Conservation (phyloP, 331 rosid species). For the Dryas integrifolia region DNA sequence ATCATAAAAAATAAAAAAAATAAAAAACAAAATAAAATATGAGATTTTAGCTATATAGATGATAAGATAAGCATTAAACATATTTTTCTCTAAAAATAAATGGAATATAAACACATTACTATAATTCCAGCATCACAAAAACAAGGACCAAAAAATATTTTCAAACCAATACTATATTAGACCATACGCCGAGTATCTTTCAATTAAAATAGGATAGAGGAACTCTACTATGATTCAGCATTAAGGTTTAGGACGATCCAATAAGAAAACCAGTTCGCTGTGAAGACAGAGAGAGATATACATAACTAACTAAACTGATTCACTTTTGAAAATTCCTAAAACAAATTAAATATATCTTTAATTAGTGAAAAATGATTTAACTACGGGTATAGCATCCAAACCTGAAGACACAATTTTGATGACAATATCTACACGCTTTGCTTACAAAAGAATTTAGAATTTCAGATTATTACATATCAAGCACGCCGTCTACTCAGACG, state of each 20-base stretch:
- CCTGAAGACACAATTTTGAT: neutral
- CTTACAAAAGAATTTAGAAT: neutral
- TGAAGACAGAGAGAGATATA: neutral
- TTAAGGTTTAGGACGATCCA: neutral
- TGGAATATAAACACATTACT: too few species aligned
- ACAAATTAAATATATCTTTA: neutral
- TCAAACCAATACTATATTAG: neutral
- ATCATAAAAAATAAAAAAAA: too few species aligned
- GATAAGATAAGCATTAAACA: too few species aligned
- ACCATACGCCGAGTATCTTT: too few species aligned
- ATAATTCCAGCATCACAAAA: too few species aligned
- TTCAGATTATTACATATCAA: constrained; percentile 28
- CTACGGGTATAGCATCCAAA: neutral
- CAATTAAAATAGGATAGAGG: too few species aligned
- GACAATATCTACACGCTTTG: neutral
- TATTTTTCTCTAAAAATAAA: too few species aligned
- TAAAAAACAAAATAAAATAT: too few species aligned
- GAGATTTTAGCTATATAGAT: too few species aligned
- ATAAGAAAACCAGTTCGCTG: neutral
- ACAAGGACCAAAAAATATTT: neutral
- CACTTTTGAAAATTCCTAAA: neutral
- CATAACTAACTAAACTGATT: neutral
- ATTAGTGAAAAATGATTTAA: neutral
- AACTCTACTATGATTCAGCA: neutral
- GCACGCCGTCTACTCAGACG: constrained; percentile 82